Base-by-base conservation (phyloP, 2,329 filamentous ascomycete genomes). In the Pseudogymnoascus sp. region DNA sequence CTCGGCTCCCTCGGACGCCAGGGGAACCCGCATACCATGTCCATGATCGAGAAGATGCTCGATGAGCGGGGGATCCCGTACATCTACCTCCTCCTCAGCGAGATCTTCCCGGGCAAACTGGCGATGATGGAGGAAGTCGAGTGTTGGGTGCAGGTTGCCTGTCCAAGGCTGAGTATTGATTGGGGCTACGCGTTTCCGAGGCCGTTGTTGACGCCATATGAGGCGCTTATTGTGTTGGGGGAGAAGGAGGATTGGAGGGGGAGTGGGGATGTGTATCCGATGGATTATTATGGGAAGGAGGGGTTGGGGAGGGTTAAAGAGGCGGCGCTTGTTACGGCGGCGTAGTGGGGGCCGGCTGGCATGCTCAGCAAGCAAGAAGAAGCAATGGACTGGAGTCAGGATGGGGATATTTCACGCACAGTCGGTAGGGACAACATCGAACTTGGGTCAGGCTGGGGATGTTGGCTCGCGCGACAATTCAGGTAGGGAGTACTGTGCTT, bases 111-210 rank as follows among this genome's bases (percentile, higher is more conserved):
- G 0, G 93, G 91, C 0, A 99, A 98, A 78, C 78, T 99, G 68
- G 92, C 91, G 0, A 87, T 95, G 80, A 97, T 99, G 91, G 78
- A 79, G 31, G 93, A 98, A 71, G 90, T 99, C 2, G 93, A 97
- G 73, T 96, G 92, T 70, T 99, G 95, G 95, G 93, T 99, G 40
- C 95, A 99, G 77, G 92, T 99, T 60, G 95, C 95, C 4, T 99
- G 95, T 76, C 95, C 95, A n/a, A 81, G 95, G 60, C 73, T 99
- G 73, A 98, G 93, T 75, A 99, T 99, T 69, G 95, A 99, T 77
- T 99, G 95, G 95, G 95, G 95, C 0, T 98, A 98, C 78, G 95
- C 95, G 0, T 99, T 99, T 73, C 85, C 91, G 1, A 79, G 90
- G 56, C 95, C 95, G 59, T 75, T 99, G 64, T 76, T 99, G 72